phyloP scores from a whole-genome alignment of 306 rosid genomes.

The Prunus fruticosa region DNA sequence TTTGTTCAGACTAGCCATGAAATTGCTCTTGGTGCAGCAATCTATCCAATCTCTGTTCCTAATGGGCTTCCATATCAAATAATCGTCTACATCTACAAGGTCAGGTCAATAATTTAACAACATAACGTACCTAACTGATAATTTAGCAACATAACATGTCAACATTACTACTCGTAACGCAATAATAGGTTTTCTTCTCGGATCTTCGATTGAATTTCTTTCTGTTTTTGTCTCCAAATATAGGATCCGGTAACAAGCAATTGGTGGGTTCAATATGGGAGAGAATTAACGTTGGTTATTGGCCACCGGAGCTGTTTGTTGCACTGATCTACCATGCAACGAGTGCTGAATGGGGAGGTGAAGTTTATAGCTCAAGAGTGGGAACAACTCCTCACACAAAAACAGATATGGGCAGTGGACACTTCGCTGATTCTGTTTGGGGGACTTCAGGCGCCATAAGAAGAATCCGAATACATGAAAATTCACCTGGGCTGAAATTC shows the following conservation, averaged over 20 bases:
- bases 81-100: conserved; percentile 27
- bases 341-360: conserved; percentile 75
- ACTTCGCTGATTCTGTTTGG: conserved; percentile 13
- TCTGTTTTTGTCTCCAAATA: background rate
- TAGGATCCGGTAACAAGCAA: conserved; percentile 50
- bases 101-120: background rate
- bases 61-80: conserved; percentile 29
- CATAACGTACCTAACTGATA: background rate
- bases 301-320: conserved; percentile 52
- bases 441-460: conserved; percentile 19
- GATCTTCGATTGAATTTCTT: too few relatives aligned
- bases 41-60: conserved; percentile 23
- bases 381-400: conserved; percentile 49
- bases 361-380: conserved; percentile 53
- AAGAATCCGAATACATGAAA: conserved; percentile 61
- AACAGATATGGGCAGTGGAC: conserved; percentile 62
- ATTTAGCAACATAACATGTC: background rate
- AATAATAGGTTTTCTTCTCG: background rate
- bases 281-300: conserved; percentile 50
- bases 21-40: conserved; percentile 35
- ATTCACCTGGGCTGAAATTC: conserved; percentile 37
- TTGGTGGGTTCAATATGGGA: conserved; percentile 76
- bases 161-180: too few relatives aligned
- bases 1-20: conserved; percentile 31
- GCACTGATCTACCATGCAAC: conserved; percentile 34